Evolutionary conservation across 2,329 filamentous ascomycete genomes (phyloP).

Genomic region (Ophiostoma ulmi): DNA sequence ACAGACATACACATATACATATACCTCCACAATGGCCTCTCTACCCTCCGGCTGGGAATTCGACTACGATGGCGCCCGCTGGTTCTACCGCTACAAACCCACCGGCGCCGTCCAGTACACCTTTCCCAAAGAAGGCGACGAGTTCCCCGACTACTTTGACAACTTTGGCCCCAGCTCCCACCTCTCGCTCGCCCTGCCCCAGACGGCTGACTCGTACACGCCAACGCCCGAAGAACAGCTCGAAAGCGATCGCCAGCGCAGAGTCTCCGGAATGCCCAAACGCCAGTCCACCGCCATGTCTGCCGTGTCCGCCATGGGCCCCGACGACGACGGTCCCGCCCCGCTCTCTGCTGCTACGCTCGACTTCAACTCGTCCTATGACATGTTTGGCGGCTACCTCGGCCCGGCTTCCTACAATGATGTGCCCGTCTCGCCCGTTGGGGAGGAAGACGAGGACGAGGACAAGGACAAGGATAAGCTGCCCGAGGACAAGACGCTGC

Average conservation of each 20-base stretch:
- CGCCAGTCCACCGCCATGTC: neutral
- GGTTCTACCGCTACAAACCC: slow-evolving; percentile 54
- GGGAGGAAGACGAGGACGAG: slow-evolving; percentile 34
- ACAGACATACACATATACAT: neutral
- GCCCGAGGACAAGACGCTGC: slow-evolving; percentile 3
- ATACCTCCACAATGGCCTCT: slow-evolving; percentile 36
- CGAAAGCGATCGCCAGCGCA: slow-evolving; percentile 48
- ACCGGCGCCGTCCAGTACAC: slow-evolving; percentile 52
- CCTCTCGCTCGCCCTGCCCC: slow-evolving; percentile 4
- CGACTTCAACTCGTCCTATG: slow-evolving; percentile 39
- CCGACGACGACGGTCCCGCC: neutral
- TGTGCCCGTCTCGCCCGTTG: slow-evolving; percentile 38
- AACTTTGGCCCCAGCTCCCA: slow-evolving; percentile 33
- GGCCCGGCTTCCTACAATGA: slow-evolving; percentile 45
- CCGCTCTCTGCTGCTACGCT: slow-evolving; percentile 33
- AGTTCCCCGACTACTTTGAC: slow-evolving; percentile 50
- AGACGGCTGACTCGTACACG: slow-evolving; percentile 26
- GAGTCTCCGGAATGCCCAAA: slow-evolving; percentile 31
- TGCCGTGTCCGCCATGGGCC: neutral
- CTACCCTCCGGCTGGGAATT: slow-evolving; percentile 53
- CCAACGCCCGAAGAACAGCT: slow-evolving; percentile 50
- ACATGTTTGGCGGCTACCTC: slow-evolving; percentile 51
- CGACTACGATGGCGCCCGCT: slow-evolving; percentile 54
- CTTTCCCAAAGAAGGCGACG: slow-evolving; percentile 54
- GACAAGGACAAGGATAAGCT: slow-evolving; percentile 22